Conservation (phyloP, 495 filamentous ascomycete genomes). For the Lophium mytilinum region DNA sequence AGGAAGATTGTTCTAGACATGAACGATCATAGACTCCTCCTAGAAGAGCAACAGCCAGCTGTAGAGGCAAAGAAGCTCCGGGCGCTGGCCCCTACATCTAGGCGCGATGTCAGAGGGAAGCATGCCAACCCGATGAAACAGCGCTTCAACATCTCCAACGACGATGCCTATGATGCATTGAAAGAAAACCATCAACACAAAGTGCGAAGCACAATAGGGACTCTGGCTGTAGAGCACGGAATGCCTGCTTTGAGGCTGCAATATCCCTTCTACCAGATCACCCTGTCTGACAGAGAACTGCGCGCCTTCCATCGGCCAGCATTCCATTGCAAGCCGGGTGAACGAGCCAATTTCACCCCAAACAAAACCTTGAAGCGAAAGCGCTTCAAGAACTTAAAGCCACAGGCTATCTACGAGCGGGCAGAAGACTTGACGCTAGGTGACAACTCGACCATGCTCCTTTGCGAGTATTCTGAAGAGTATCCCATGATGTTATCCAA, state of each 20-base stretch:
- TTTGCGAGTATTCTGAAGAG: constrained; percentile 95
- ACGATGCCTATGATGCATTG: constrained; percentile 86
- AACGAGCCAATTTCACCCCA: constrained; percentile 43
- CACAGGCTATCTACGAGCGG: constrained; percentile 63
- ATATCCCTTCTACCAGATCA: constrained; percentile 89
- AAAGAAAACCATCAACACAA: constrained; percentile 97
- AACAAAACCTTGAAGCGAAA: constrained; percentile 70
- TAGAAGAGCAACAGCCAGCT: constrained; percentile 51
- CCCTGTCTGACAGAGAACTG: constrained; percentile 66
- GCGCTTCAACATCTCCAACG: constrained; percentile 92
- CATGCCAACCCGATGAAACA: constrained; percentile 55
- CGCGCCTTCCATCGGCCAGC: constrained; percentile 85
- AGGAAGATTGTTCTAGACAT: constrained; percentile 77
- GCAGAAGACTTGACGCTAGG: constrained; percentile 71
- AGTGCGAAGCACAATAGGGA: constrained; percentile 81
- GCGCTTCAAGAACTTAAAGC: constrained; percentile 62
- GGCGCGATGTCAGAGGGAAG: constrained; percentile 47
- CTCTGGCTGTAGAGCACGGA: constrained; percentile 79
- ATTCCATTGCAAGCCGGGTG: constrained; percentile 48
- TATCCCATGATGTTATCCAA: constrained; percentile 85
- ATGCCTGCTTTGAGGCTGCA: constrained; percentile 82
- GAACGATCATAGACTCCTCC: constrained; percentile 78
- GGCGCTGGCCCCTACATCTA: constrained; percentile 35
- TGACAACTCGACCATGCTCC: constrained; percentile 76
- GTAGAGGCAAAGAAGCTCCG: constrained; percentile 28